Evolutionary conservation across 345 rosid genomes (phyloP).

Genomic region (Camelina hispida): DNA sequence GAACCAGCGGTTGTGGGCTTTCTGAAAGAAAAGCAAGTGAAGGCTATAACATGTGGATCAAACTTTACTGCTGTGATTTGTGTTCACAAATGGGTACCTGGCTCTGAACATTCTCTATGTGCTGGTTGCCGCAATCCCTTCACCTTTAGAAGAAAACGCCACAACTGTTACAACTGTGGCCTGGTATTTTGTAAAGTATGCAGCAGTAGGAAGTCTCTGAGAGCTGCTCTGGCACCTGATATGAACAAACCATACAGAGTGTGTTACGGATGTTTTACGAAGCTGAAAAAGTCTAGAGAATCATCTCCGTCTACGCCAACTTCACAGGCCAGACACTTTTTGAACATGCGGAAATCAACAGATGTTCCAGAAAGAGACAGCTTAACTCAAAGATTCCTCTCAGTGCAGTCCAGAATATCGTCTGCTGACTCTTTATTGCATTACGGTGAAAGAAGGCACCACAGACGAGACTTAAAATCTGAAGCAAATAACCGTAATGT

Average conservation of each 20-base stretch:
- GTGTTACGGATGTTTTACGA: conserved; percentile 80
- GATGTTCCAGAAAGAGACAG: conserved; percentile 52
- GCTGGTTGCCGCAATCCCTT: conserved; percentile 85
- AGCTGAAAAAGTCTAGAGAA: conserved; percentile 60
- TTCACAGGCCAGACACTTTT: conserved; percentile 50
- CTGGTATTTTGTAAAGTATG: conserved; percentile 86
- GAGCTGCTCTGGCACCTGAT: conserved; percentile 85
- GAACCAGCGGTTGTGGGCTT: conserved; percentile 62
- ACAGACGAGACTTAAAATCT: conserved; percentile 37
- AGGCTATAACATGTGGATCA: conserved; percentile 72
- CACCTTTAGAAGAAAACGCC: conserved; percentile 87
- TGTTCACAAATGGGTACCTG: conserved; percentile 69
- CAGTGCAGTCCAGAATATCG: conserved; percentile 51
- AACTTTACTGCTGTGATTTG: conserved; percentile 81
- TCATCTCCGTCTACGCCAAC: conserved; percentile 42
- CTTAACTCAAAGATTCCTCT: conserved; percentile 47
- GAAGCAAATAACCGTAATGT: conserved; percentile 46
- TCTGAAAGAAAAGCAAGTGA: conserved; percentile 77
- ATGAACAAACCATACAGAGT: conserved; percentile 83
- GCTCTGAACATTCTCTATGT: conserved; percentile 73
- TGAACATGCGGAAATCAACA: conserved; percentile 45
- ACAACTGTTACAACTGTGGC: conserved; percentile 96
- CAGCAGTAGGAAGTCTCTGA: conserved; percentile 73
- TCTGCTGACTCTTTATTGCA: conserved; percentile 54
- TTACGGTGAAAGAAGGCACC: conserved; percentile 50